These are phyloP conservation scores for Bolboschoenus planiculmis DNA, from an alignment of 176 grass and related monocot species.

Conservation along the genomic window DNA sequence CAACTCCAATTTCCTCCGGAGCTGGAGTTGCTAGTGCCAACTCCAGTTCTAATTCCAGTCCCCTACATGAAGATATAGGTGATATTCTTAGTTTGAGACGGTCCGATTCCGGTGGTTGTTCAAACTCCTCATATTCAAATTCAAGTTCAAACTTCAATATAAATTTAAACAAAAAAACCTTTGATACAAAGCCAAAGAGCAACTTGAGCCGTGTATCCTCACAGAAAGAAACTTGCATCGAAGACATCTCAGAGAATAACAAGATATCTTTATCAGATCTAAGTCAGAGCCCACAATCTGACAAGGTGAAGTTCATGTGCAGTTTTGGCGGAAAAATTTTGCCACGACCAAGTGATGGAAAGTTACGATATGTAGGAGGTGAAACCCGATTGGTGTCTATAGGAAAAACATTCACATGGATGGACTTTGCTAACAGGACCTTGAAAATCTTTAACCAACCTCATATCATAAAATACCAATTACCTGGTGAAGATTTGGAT, in stretches of 20 bases:
- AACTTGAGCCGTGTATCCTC: constrained; percentile 24
- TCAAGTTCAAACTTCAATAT: constrained; percentile 20
- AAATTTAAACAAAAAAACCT: constrained; percentile 33
- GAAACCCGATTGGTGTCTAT: constrained; percentile 74
- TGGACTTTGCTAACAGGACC: constrained; percentile 61
- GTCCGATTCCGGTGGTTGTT: constrained; percentile 32
- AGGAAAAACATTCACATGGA: constrained; percentile 47
- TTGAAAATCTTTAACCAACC: constrained; percentile 60
- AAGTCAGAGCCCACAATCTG: constrained; percentile 40
- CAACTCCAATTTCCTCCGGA: not conserved
- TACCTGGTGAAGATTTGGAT: constrained; percentile 91
- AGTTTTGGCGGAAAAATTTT: constrained; percentile 95
- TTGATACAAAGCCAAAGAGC: constrained; percentile 29
- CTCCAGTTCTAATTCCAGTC: constrained; percentile 24
- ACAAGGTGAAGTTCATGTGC: constrained; percentile 84
- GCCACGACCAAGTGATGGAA: constrained; percentile 79
- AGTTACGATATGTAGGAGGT: constrained; percentile 78
- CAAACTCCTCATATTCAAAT: constrained; percentile 33
- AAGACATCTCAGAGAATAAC: constrained; percentile 23
- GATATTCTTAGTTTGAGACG: constrained; percentile 41
- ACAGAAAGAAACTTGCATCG: constrained; percentile 3
- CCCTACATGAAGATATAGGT: constrained; percentile 35
- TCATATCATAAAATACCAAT: constrained; percentile 93
- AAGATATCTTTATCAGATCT: constrained; percentile 21
- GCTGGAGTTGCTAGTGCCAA: not conserved